phyloP scores from a whole-genome alignment of 305 asterid species.

The Rubia peregrina region DNA sequence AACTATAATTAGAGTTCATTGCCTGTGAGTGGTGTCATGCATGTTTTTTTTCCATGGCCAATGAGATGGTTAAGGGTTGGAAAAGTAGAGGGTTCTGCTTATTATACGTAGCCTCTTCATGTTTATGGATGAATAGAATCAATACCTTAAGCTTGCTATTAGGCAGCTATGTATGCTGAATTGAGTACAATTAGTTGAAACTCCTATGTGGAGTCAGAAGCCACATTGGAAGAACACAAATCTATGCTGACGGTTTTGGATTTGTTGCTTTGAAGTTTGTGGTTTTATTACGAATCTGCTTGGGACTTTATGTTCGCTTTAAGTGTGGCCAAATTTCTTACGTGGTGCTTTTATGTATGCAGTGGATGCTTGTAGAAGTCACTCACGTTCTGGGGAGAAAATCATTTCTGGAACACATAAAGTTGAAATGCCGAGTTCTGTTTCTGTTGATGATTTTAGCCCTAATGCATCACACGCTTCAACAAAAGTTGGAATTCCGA shows the following conservation, averaged over 20 bases:
- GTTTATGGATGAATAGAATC: background rate
- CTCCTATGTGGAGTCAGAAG: background rate
- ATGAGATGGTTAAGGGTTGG: background rate
- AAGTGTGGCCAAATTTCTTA: background rate
- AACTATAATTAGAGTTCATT: background rate
- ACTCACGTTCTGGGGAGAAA: constrained; percentile 19
- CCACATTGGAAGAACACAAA: background rate
- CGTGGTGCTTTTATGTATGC: constrained; percentile 18
- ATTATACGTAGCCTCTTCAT: background rate
- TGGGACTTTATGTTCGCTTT: background rate
- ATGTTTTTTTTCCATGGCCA: background rate
- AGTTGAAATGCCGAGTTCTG: constrained; percentile 23
- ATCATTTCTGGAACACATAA: constrained; percentile 20
- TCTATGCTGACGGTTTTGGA: background rate
- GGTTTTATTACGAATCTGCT: background rate
- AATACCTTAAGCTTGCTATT: background rate
- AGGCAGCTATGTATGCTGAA: background rate
- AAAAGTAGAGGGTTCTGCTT: background rate
- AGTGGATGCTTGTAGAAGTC: constrained; percentile 38
- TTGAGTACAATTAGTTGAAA: background rate
- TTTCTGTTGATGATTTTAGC: constrained; percentile 28
- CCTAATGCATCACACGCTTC: constrained; percentile 44
- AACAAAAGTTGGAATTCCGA: constrained; percentile 29
- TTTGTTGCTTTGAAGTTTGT: background rate
- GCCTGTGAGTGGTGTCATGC: background rate